Evolutionary conservation across 106 monocot genomes (phyloP), one percentile per base, ranked within the genome.

Genomic region (Triglochin maritima): DNA sequence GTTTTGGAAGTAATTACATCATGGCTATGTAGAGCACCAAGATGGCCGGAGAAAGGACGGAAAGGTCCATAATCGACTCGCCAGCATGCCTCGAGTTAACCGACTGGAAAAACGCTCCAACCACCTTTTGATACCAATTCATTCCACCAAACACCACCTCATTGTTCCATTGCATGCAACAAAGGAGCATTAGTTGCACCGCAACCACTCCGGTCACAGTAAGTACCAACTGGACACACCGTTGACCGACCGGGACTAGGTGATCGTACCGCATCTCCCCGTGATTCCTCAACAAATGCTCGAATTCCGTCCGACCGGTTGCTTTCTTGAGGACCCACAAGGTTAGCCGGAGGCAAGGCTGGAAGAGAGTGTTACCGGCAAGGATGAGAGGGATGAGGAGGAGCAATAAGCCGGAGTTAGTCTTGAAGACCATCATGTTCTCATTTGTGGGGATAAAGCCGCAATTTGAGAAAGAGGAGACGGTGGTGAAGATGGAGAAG

Each of bases 71-170:
- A 9, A 82, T 49, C 4, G 78, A 70, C 62, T 91, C 90, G 7
- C 90, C 90, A 46, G 84, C 51, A 64, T 91, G 86, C 55, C 90
- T 53, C 2, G 90, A 72, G 56, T 87, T 87, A 44, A 84, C 80
- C 43, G 82, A 64, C 79, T 80, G 75, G 71, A 87, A 87, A 7
- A 82, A 13, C 4, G 70, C 77, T 0, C 60, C 87, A 42, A 82
- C 79, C 55, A 80, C 14, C 84, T 87, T 91, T 76, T 74, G 77
- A n/a, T 60, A 82, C 0, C 56, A 3, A 43, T 57, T 78, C 72
- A 91, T 41, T 47, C 81, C 84, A 5, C 51, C 44, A 29, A 29
- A 29, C 62, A 90, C 53, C 8, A 66, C 74, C 2, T 72, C 74
- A 3, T 79, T 79, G 2, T 61, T 17, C 90, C 90, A 91, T 78